Base-by-base conservation (phyloP, 306 rosid genomes). In the Fagus crenata region DNA sequence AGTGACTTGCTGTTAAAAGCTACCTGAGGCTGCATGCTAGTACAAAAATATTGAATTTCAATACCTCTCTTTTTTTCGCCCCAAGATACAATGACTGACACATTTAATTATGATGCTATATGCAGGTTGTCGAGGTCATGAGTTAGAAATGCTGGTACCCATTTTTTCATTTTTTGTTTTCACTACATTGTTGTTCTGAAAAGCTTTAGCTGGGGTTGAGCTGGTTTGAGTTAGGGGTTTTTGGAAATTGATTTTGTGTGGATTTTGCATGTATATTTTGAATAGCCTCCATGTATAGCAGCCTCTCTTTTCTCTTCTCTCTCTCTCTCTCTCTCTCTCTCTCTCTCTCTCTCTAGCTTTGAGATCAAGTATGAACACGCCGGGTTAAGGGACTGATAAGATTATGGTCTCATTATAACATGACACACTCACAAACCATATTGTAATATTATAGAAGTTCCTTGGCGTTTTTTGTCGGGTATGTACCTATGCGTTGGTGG, bases 161-260 rank as follows among this genome's bases (percentile, higher is more conserved):
- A 94, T 94, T 89, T 82, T 92, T 92, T 92, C 91, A 92, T 88
- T 87, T 82, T 82, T 93, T 78, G 81, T 88, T 78, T 74, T 86
- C 84, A 80, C 90, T 81, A 78, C 88, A 69, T 72, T 79, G 72
- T 80, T 83, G 84, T 85, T 56, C 80, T 88, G 90, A 90, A 77
- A 81, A 71, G 71, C 81, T 82, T 81, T 70, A 78, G 73, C 72
- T 58, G 84, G 85, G 86, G 78, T 81, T 75, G 51, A 80, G 87
- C 75, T 77, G 84, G 76, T 53, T 81, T 56, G 17, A 35, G 80
- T 75, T 71, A 80, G 78, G 89, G 81, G 53, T 69, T 80, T 87
- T 78, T 32, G 78, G 65, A 18, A 73, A 59, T 78, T 80, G 86
- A 71, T 65, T 73, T 67, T 83, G 84, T 75, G 81, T 84, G 84